Base-by-base conservation (phyloP, 768 basidiomycete species). In the Cystobasidium ongulense region DNA sequence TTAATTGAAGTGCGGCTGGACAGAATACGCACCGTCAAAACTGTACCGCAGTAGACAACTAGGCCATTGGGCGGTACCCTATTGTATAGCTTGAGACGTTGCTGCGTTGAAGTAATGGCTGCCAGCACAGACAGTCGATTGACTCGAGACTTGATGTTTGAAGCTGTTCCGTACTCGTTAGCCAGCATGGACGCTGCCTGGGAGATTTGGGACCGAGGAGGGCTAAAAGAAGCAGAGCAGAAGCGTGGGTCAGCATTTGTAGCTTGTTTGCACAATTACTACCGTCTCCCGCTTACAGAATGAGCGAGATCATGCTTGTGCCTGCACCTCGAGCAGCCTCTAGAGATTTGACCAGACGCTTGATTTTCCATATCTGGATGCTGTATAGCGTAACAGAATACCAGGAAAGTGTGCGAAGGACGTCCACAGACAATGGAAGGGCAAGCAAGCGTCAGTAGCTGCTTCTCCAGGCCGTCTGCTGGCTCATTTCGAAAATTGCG, bases 101-200 rank as follows among this genome's bases (percentile, higher is more conserved):
- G 94, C 82, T 98, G 96, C 21, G 96, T 98, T 80, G 90, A 92
- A 36, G 96, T 97, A 80, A 99, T 99, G 70, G 96, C 96, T 54
- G 96, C 92, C 46, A 98, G 86, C 29, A 99, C 96, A 50, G 96
- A 99, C 23, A 96, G 88, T 78, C 96, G 88, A 84, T 95, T 97
- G 81, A 94, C 93, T 74, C 96, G 91, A 76, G 93, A 96, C 82
- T 99, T 99, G 85, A 99, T 98, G 84, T 99, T 98, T 75, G 94
- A 96, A n/a, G 96, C 96, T 7, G 94, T 97, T 67, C 77, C 79
- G 67, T 77, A 77, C 71, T 78, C 96, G 81, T 95, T 93, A 67
- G 95, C 97, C 81, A 99, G 87, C 95, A 99, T 96, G 73, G 88
- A 89, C 59, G 89, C 89, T 76, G 90, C 89, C 75, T 92, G 89